A percentile compares a stretch with the other conserved stretches of the same genome.
Evolutionary conservation across 768 basidiomycete genomes (phyloP).

Genomic region (Lyophyllum semitale): DNA sequence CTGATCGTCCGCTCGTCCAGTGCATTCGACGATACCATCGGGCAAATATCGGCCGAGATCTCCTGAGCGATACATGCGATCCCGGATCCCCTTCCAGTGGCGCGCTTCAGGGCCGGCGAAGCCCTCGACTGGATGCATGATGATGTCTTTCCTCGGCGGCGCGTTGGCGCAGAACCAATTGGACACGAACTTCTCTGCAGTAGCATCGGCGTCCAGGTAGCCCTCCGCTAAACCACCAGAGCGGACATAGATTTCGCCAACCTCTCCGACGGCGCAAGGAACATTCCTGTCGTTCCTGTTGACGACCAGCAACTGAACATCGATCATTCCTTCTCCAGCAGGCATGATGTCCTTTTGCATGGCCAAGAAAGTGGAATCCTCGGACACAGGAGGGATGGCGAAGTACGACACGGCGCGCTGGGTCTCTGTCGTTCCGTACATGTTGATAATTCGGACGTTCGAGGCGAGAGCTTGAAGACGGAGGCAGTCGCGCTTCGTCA

Average conservation of each 20-base stretch:
- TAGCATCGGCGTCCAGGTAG: slow-evolving; percentile 83
- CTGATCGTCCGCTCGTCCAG: slow-evolving; percentile 96
- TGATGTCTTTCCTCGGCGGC: slow-evolving; percentile 65
- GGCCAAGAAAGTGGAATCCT: slow-evolving; percentile 87
- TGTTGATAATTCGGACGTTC: slow-evolving; percentile 95
- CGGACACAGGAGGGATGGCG: slow-evolving; percentile 79
- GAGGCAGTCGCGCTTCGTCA: slow-evolving; percentile 96
- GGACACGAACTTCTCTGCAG: slow-evolving; percentile 85
- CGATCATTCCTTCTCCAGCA: slow-evolving; percentile 95
- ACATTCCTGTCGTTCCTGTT: slow-evolving; percentile 85
- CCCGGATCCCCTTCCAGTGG: slow-evolving; percentile 93
- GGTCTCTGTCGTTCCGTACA: slow-evolving; percentile 99
- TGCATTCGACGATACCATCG: slow-evolving; percentile 93
- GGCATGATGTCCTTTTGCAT: slow-evolving; percentile 98
- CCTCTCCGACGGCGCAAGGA: slow-evolving; percentile 92
- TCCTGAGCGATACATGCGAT: slow-evolving; percentile 97
- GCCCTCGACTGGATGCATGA: slow-evolving; percentile 57
- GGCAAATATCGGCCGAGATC: slow-evolving; percentile 95
- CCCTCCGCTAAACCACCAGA: slow-evolving; percentile 96
- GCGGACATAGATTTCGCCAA: slow-evolving; percentile 98
- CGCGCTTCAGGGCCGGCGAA: slow-evolving; percentile 71
- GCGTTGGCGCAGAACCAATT: slow-evolving; percentile 82
- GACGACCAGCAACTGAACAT: slow-evolving; percentile 95
- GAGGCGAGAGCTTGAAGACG: slow-evolving; percentile 90
- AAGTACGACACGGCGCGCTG: slow-evolving; percentile 99